phyloP scores from a whole-genome alignment of 2,329 filamentous ascomycete species.

The Botrytis hyacinthi region DNA sequence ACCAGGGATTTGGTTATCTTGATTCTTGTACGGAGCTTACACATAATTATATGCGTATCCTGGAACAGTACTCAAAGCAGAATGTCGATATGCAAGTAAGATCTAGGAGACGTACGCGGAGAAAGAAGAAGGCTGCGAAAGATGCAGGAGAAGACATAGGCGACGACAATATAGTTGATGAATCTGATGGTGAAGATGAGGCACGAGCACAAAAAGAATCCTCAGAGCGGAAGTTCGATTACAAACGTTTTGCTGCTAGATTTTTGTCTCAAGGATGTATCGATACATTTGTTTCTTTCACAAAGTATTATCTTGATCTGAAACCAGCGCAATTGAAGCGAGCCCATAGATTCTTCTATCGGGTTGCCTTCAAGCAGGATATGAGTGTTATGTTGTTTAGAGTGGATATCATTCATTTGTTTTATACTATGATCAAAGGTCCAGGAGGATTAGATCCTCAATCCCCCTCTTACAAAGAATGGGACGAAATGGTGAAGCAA shows the following conservation, averaged over 20 bases:
- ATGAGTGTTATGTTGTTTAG: constrained; percentile 85
- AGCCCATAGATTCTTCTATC: constrained; percentile 90
- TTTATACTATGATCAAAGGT: constrained; percentile 90
- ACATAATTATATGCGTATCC: constrained; percentile 86
- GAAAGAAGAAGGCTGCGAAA: constrained; percentile 66
- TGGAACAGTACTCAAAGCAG: constrained; percentile 92
- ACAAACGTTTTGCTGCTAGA: constrained; percentile 74
- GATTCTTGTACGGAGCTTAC: constrained; percentile 88
- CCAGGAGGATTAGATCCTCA: constrained; percentile 70
- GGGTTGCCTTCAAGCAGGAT: constrained; percentile 92
- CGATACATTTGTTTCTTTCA: constrained; percentile 82
- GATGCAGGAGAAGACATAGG: constrained; percentile 44
- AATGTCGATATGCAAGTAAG: constrained; percentile 92
- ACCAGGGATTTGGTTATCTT: constrained; percentile 89
- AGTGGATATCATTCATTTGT: constrained; percentile 83
- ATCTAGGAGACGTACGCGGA: constrained; percentile 69
- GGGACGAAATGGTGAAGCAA: constrained; percentile 85
- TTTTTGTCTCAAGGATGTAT: constrained; percentile 84
- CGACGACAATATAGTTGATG: constrained; percentile 52
- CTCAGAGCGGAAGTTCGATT: constrained; percentile 91
- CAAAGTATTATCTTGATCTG: constrained; percentile 77
- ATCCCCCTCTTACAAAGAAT: constrained; percentile 73
- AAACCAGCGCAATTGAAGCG: constrained; percentile 80
- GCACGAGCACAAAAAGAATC: constrained; percentile 66
- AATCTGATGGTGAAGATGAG: constrained; percentile 74